A percentile compares a stretch with the other conserved stretches of the same genome.
Conservation (phyloP, 2,329 filamentous ascomycete genomes). For the Penicillium sp. region DNA sequence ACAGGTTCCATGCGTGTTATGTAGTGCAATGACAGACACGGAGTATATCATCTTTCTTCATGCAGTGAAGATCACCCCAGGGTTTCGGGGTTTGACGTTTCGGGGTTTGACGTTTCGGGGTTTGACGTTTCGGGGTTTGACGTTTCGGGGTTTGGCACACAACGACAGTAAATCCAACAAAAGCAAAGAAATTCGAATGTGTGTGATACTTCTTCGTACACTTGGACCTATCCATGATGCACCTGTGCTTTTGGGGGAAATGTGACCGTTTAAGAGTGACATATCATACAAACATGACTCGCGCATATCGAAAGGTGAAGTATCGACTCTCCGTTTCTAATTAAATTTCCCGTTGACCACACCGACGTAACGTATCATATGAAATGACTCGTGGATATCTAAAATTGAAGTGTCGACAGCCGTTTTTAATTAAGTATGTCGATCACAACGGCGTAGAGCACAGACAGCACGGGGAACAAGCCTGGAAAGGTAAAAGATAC, state of each 20-base stretch:
- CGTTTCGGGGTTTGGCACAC: neutral
- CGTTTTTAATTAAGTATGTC: constrained; percentile 1
- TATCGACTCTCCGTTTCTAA: constrained; percentile 5
- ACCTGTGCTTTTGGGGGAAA: neutral
- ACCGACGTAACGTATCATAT: constrained; percentile 3
- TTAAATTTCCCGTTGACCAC: neutral
- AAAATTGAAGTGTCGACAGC: neutral
- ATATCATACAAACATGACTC: neutral
- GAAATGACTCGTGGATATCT: neutral
- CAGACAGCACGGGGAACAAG: neutral
- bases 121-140: neutral
- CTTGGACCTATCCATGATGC: neutral
- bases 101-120: no score
- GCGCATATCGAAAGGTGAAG: neutral
- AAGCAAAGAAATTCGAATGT: neutral
- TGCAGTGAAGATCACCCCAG: neutral
- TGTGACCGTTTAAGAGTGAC: neutral
- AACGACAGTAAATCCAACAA: neutral
- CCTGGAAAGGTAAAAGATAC: neutral
- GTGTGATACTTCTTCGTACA: neutral
- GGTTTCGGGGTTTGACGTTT: neutral
- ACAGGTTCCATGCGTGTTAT: neutral
- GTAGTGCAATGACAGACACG: no score
- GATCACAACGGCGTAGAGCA: constrained; percentile 8
- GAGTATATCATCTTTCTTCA: neutral